Base-by-base conservation (phyloP, 345 rosid genomes). In the Boechera stricta region DNA sequence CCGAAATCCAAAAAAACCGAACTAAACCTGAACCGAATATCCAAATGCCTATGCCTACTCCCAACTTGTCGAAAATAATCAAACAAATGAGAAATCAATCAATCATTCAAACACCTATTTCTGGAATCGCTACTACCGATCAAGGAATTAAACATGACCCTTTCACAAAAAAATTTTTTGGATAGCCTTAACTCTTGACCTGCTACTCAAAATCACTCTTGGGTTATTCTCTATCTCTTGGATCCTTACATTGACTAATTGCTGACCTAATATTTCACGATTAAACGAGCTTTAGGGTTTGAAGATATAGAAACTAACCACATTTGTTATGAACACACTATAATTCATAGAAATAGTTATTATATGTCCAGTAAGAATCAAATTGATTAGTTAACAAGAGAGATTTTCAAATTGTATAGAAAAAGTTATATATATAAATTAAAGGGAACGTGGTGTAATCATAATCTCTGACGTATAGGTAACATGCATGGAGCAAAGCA, bases 401-500 rank as follows among this genome's bases (percentile, higher is more conserved):
- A 59, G 48, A 61, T 24, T 61, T 61, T 61, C 31, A 21, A 21
- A 38, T 21, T 28, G 3, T 28, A 28, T 28, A 28, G 2, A 28
- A 28, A 2, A 28, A 2, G 2, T 28, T 28, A 28, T 28, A 28
- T 28, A 28, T 31, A 13, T 29, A 29, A 59, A 59, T 4, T 35
- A 21, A 61, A 61, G 12, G 31, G 16, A 38, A 38, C 32, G 48
- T 61, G 65, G 65, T 38, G 65, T 61, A 61, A 61, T 61, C 32
- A 61, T 61, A 61, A 61, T 61, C 65, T 61, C 48, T 38, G 65
- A 28, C 29, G 29, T 28, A 28, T 62, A 62, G 67, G 67, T 62
- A 62, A 62, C 67, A 39, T 62, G 67, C 33, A 62, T 62, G 49
- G 8, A 62, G 67, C 67, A 62, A 62, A 62, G 18, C 67, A 62